Evolutionary conservation across 2,329 filamentous ascomycete species (phyloP).

Genomic region (Parastagonospora nodorum): DNA sequence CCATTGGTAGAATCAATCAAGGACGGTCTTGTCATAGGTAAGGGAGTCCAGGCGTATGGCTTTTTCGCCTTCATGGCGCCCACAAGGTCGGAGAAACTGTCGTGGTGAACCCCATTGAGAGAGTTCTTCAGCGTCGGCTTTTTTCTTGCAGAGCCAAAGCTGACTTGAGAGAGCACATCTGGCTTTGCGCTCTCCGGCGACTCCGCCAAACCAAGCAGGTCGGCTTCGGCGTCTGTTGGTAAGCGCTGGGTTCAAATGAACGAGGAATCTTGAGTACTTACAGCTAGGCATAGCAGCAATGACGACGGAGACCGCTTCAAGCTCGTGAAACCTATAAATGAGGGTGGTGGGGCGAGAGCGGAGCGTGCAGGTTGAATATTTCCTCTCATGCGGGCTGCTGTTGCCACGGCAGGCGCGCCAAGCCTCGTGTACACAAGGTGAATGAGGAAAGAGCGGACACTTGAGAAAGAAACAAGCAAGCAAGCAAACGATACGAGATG

Average conservation of each 20-base stretch:
- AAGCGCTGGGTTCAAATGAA: too few species aligned
- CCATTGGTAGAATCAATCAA: neutral
- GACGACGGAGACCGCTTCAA: neutral
- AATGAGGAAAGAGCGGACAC: too few species aligned
- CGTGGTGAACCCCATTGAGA: conserved; percentile 1
- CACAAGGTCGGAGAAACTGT: conserved; percentile 25
- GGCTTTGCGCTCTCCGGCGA: neutral
- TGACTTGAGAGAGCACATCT: neutral
- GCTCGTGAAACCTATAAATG: neutral
- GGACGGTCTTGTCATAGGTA: neutral
- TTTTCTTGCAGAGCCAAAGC: neutral
- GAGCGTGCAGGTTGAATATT: too few species aligned
- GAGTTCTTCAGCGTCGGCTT: neutral
- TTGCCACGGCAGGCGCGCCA: too few species aligned
- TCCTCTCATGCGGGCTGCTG: too few species aligned
- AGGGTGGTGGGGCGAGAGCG: neutral
- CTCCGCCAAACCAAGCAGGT: conserved; percentile 17
- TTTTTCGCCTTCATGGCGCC: conserved; percentile 25
- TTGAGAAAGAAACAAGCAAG: too few species aligned
- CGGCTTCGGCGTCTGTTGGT: conserved; percentile 2
- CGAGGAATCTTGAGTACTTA: neutral
- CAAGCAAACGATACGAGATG: too few species aligned
- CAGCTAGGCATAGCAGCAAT: conserved; percentile 1
- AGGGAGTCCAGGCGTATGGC: conserved; percentile 6
- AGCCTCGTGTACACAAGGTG: too few species aligned